Percentiles rank a stretch among this genome's conserved stretches.
These are phyloP conservation scores for Hsuehochloa calcarea DNA, from an alignment of 176 grass and related monocot genomes.

Conservation along the genomic window DNA sequence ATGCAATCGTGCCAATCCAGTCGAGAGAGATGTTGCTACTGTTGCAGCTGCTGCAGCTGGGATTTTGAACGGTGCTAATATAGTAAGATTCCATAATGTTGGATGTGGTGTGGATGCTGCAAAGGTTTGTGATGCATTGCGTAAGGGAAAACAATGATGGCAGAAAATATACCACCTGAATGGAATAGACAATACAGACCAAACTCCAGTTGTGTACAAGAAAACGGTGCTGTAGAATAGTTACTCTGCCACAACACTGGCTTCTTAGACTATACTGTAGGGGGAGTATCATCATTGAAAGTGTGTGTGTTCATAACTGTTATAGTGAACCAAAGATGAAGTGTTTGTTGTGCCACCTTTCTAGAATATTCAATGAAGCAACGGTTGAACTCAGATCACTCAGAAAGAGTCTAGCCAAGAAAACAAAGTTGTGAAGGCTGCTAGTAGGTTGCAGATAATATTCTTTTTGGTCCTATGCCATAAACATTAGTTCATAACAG, in stretches of 20 bases:
- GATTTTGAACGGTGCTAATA: slow-evolving; percentile 77
- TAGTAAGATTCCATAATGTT: slow-evolving; percentile 79
- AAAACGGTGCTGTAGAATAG: not conserved
- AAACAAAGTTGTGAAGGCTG: not conserved
- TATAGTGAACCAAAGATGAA: not conserved
- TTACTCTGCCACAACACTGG: not conserved
- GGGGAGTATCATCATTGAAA: slow-evolving; percentile 9
- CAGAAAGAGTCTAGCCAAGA: slow-evolving; percentile 1
- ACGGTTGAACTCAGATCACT: not conserved
- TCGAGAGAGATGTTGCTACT: slow-evolving; percentile 68
- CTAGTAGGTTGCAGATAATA: not conserved
- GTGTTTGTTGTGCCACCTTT: not conserved
- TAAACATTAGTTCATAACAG: too few species aligned
- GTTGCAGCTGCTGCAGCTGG: slow-evolving; percentile 38
- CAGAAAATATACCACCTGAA: not conserved
- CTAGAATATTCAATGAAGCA: slow-evolving; percentile 8
- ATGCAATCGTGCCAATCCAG: slow-evolving; percentile 47
- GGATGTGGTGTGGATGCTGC: slow-evolving; percentile 52
- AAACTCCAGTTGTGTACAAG: slow-evolving; percentile 17
- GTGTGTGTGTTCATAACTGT: not conserved
- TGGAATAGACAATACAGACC: not conserved
- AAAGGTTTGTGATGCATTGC: slow-evolving; percentile 54
- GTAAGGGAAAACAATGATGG: slow-evolving; percentile 23
- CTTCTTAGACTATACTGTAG: not conserved
- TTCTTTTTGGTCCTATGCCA: not conserved